Conservation (phyloP, 371 early-diverging fungal species). For the Mortierella sp. region DNA sequence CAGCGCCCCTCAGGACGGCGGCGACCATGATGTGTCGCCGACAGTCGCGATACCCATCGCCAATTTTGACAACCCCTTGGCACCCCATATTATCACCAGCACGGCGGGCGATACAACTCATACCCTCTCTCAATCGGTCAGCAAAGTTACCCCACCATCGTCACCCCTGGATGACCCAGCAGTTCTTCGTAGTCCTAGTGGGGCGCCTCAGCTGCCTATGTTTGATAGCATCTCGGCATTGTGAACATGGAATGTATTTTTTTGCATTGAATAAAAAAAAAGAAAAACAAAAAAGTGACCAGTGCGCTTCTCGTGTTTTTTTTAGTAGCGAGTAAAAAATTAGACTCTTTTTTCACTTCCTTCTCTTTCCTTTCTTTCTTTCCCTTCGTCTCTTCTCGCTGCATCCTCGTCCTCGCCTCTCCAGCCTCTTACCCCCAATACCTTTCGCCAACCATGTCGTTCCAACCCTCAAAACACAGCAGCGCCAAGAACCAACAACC, state of each 20-base stretch:
- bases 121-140: neutral
- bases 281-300: neutral
- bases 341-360: neutral
- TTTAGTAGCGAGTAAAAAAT: neutral
- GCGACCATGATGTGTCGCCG: neutral
- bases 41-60: neutral
- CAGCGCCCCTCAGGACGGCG: neutral
- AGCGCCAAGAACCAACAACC: neutral
- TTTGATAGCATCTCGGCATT: conserved; percentile 11
- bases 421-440: neutral
- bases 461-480: neutral
- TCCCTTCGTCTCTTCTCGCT: neutral
- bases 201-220: conserved; percentile 23
- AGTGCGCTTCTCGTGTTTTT: neutral
- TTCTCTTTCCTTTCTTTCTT: neutral
- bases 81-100: conserved; percentile 18
- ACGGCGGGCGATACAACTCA: conserved; percentile 22
- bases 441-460: neutral
- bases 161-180: neutral
- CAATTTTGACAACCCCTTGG: neutral
- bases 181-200: conserved; percentile 11
- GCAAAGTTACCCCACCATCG: neutral
- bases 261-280: neutral
- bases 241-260: neutral
- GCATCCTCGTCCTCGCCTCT: neutral